phyloP scores from a whole-genome alignment of 108 stramenopile genomes.

The Tribonema minus region DNA sequence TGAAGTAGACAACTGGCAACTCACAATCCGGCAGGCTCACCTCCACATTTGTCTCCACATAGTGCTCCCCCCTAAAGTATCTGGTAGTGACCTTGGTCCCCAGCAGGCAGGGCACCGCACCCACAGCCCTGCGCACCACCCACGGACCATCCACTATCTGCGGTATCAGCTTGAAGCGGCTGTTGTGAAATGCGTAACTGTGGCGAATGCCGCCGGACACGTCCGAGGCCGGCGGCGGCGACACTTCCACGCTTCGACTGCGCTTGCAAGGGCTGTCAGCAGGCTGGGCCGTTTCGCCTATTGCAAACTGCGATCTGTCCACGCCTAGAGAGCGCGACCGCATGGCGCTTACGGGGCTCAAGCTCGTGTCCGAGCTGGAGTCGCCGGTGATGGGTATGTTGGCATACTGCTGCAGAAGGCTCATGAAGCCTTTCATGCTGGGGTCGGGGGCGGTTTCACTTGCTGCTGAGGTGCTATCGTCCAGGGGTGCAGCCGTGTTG shows the following conservation, averaged over 20 bases:
- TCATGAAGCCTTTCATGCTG: no score
- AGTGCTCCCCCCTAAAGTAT: slow-evolving; percentile 16
- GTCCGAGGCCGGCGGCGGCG: slow-evolving; percentile 1
- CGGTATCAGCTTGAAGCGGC: slow-evolving; percentile 83
- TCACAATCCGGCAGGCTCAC: not conserved
- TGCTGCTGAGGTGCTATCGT: no score
- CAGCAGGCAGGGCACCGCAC: slow-evolving; percentile 81
- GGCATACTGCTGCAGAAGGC: no score
- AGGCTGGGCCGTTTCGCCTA: not conserved
- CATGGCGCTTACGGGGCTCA: not conserved
- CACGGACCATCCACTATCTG: slow-evolving; percentile 82
- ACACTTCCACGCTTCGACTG: not conserved
- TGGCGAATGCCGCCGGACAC: not conserved
- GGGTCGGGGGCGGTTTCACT: no score
- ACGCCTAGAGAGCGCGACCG: no score
- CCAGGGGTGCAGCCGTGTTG: no score
- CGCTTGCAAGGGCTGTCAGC: not conserved
- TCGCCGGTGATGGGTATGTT: not conserved
- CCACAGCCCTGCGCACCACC: slow-evolving; percentile 82
- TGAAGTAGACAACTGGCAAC: no score
- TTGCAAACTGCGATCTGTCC: no score
- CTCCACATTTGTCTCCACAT: slow-evolving; percentile 25
- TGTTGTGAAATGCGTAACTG: slow-evolving; percentile 1
- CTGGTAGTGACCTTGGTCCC: slow-evolving; percentile 74
- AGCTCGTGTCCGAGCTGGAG: not conserved